These are phyloP conservation scores for Saccharomycopsis javanensis DNA, from an alignment of 805 yeast genomes.

Conservation along the genomic window DNA sequence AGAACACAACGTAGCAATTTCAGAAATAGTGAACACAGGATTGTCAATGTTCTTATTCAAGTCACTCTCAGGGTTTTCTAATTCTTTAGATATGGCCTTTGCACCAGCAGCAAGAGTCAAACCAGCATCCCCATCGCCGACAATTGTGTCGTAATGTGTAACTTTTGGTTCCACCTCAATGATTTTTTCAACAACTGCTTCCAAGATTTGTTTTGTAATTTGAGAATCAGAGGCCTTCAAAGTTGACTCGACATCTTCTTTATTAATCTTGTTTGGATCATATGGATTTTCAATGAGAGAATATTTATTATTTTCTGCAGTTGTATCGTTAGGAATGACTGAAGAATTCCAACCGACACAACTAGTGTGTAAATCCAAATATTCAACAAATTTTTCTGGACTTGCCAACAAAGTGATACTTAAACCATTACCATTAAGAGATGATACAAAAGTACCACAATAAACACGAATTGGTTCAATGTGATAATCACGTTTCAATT, in stretches of 20 bases:
- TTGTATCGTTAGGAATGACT: constrained; percentile 20
- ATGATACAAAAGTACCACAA: constrained; percentile 77
- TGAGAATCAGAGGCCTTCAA: constrained; percentile 22
- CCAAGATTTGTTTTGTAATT: constrained; percentile 29
- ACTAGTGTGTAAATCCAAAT: constrained; percentile 61
- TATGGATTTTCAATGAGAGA: constrained; percentile 17
- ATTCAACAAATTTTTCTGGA: constrained; percentile 41
- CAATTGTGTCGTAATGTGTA: constrained; percentile 76
- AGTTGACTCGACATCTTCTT: neutral
- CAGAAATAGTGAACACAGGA: constrained; percentile 21
- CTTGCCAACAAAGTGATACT: constrained; percentile 67
- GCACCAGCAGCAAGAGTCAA: constrained; percentile 83
- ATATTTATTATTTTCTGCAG: constrained; percentile 23
- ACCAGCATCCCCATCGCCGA: constrained; percentile 98
- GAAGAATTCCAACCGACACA: constrained; percentile 69
- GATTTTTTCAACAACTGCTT: constrained; percentile 41
- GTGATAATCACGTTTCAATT: constrained; percentile 41
- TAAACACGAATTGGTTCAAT: constrained; percentile 60
- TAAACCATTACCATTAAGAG: constrained; percentile 88
- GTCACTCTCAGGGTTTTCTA: constrained; percentile 33
- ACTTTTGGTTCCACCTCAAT: constrained; percentile 70
- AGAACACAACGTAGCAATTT: constrained; percentile 76
- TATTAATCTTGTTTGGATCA: constrained; percentile 12
- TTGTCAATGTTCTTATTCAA: constrained; percentile 46
- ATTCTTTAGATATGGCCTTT: constrained; percentile 49